phyloP scores from a whole-genome alignment of 306 rosid genomes.

The Canavalia gladiata region DNA sequence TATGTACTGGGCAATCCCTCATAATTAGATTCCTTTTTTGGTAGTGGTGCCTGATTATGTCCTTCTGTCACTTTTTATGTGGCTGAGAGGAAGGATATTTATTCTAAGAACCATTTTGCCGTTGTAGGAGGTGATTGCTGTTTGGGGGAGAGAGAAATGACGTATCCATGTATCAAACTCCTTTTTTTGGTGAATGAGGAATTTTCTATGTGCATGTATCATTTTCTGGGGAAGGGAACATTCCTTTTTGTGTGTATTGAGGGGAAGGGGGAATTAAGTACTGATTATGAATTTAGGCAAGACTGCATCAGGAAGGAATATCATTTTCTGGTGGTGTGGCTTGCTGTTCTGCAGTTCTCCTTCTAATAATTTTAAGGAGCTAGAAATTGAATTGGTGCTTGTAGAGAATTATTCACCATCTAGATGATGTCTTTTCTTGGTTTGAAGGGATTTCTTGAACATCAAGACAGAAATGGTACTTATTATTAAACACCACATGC shows the following conservation, averaged over 20 bases:
- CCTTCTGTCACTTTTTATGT: constrained; percentile 23
- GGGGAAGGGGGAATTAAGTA: background rate
- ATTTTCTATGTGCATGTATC: background rate
- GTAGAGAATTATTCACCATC: background rate
- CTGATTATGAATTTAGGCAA: constrained; percentile 3
- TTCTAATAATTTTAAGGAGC: constrained; percentile 15
- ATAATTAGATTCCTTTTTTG: constrained; percentile 55
- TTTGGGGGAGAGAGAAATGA: background rate
- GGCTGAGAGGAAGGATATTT: constrained; percentile 33
- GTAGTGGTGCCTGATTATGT: constrained; percentile 40
- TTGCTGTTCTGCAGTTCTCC: constrained; percentile 23
- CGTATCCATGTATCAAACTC: background rate
- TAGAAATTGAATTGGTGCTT: background rate
- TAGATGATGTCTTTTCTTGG: background rate
- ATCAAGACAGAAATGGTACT: constrained; percentile 8
- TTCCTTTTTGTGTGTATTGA: background rate
- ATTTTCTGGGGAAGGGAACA: background rate
- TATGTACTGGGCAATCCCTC: constrained; percentile 29
- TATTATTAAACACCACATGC: constrained; percentile 18
- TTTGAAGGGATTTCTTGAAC: constrained; percentile 20
- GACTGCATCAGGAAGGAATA: background rate
- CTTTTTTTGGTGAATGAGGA: background rate
- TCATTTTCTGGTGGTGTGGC: constrained; percentile 4
- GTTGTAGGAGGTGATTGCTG: constrained; percentile 32
- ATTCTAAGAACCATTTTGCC: constrained; percentile 38